These are phyloP conservation scores for Naumovozyma dairenensis DNA, from an alignment of 805 yeast species.

Conservation along the genomic window DNA sequence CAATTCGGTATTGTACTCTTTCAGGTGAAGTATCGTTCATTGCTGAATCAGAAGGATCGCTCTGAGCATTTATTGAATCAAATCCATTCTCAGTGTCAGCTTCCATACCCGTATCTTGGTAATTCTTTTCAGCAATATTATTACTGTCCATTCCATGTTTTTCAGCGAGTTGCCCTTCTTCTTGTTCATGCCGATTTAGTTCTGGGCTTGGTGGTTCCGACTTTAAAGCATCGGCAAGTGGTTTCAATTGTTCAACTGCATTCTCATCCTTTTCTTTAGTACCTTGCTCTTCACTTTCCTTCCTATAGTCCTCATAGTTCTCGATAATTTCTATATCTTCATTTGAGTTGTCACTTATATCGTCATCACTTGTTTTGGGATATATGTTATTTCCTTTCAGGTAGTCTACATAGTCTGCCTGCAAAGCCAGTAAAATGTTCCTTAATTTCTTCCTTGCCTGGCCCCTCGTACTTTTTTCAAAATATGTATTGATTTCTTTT, in stretches of 20 bases:
- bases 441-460: constrained; percentile 22
- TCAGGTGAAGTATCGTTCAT: too few relatives aligned
- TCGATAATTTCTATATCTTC: constrained; percentile 27
- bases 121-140: too few relatives aligned
- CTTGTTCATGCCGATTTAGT: not conserved
- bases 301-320: constrained; percentile 5
- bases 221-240: too few relatives aligned
- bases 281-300: not conserved
- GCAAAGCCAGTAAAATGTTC: constrained; percentile 15
- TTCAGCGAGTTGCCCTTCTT: too few relatives aligned
- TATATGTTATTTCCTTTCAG: constrained; percentile 5
- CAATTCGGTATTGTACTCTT: too few relatives aligned
- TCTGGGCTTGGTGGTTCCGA: constrained; percentile 5
- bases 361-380: constrained; percentile 4
- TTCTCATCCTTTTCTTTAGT: not conserved
- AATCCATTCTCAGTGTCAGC: too few relatives aligned
- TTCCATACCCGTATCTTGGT: too few relatives aligned
- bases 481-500: constrained; percentile 17
- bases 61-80: too few relatives aligned
- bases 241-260: too few relatives aligned
- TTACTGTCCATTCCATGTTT: too few relatives aligned
- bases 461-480: constrained; percentile 20
- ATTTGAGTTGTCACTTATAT: constrained; percentile 13
- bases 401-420: constrained; percentile 11
- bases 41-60: too few relatives aligned